These are phyloP conservation scores for Clathrospora elynae DNA, from an alignment of 2,329 filamentous ascomycete species.

Conservation along the genomic window DNA sequence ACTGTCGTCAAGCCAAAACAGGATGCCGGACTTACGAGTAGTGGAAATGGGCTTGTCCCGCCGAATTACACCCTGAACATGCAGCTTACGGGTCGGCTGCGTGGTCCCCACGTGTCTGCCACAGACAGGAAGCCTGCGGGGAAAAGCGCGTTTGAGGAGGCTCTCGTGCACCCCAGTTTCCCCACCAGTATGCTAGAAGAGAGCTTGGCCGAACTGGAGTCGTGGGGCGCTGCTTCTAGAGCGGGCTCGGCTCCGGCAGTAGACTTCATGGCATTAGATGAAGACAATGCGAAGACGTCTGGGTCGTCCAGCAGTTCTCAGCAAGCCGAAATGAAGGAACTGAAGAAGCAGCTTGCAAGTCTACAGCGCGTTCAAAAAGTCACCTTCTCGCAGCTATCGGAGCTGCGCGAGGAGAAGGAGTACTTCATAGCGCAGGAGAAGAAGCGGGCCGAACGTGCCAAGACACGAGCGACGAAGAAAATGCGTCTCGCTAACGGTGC, in stretches of 20 bases:
- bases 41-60: conserved; percentile 48
- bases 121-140: conserved; percentile 23
- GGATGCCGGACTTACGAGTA: conserved; percentile 53
- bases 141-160: conserved; percentile 46
- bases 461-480: conserved; percentile 29
- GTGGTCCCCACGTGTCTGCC: conserved; percentile 37
- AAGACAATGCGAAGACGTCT: conserved; percentile 6
- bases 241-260: conserved; percentile 24
- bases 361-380: conserved; percentile 54
- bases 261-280: conserved; percentile 42
- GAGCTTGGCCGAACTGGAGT: conserved; percentile 42
- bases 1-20: conserved; percentile 81
- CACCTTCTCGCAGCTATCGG: conserved; percentile 53
- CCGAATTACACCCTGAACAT: conserved; percentile 68
- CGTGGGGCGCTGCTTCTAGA: conserved; percentile 33
- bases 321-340: conserved; percentile 41
- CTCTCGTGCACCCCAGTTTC: conserved; percentile 52
- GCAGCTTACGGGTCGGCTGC: conserved; percentile 58
- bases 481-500: conserved; percentile 27
- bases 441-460: conserved; percentile 31
- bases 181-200: conserved; percentile 49
- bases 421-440: conserved; percentile 42
- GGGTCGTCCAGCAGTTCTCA: conserved; percentile 11
- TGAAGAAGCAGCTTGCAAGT: conserved; percentile 50
- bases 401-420: conserved; percentile 51